These are phyloP conservation scores for Cladobotryum mycophilum DNA, from an alignment of 2,329 filamentous ascomycete genomes.

Conservation along the genomic window DNA sequence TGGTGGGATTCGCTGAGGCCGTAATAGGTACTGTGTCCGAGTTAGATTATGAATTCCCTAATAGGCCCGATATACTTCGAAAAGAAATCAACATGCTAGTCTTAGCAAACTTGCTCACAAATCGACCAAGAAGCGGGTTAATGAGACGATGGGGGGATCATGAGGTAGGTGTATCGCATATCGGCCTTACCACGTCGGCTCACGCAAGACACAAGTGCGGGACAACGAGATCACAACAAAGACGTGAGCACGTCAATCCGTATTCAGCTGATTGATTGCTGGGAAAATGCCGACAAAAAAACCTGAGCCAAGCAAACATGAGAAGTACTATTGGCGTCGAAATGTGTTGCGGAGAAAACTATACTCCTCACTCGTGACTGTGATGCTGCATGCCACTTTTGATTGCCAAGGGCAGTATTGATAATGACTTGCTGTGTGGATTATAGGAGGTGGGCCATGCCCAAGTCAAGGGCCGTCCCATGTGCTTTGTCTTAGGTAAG, in stretches of 20 bases:
- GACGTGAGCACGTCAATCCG: neutral
- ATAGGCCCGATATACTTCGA: too few relatives aligned
- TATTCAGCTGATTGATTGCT: neutral
- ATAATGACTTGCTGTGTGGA: constrained; percentile 2
- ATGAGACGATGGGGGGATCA: too few relatives aligned
- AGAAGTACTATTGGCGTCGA: neutral
- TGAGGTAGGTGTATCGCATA: neutral
- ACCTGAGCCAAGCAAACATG: neutral
- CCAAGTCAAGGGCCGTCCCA: neutral
- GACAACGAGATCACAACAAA: neutral
- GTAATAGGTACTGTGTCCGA: too few relatives aligned
- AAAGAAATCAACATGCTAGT: too few relatives aligned
- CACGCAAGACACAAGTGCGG: neutral
- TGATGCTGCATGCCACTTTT: neutral
- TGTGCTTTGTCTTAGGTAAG: neutral
- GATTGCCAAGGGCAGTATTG: neutral
- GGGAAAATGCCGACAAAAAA: neutral
- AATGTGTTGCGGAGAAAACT: too few relatives aligned
- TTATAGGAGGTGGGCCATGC: neutral
- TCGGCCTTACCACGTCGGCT: neutral
- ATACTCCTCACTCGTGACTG: neutral
- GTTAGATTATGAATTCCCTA: too few relatives aligned
- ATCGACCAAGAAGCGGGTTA: too few relatives aligned
- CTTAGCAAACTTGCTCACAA: too few relatives aligned
- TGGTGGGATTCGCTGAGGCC: too few relatives aligned